Evolutionary conservation across 306 rosid species (phyloP), one percentile per base, ranked within the genome.

Genomic region (Dalbergia oliveri): DNA sequence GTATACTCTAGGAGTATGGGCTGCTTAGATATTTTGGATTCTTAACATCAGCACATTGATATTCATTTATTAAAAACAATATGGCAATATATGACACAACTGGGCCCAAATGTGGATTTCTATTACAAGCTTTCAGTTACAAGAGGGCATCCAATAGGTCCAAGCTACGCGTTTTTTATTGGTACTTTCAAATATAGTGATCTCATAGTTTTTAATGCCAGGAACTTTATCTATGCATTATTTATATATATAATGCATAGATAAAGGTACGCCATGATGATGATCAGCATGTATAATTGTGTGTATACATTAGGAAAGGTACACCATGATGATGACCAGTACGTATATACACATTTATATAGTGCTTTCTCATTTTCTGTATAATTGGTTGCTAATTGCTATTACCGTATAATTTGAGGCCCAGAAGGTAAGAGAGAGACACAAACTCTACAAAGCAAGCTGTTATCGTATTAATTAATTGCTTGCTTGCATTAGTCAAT

Each of bases 1-100:
- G 61, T 53, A 5, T 66, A 4, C 26, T 4, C 9, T 53, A 9
- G 11, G 6, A 43, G 1, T n/a, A 18, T n/a, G 2, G 34, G 75
- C 23, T 78, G 82, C 82, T 66, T 56, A 68, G 82, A 49, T 67
- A 23, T 78, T 23, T 56, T 6, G 16, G 50, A 66, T 18, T 54
- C 19, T 5, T 39, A 66, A 45, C 4, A 66, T 58, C 66, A 69
- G 45, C 56, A 51, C 39, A 39, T 23, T 16, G 57, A 66, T 65
- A 77, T 19, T 64, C 49, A 67, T 67, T 19, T 11, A 43, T 19
- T 3, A 11, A 44, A 44, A 67, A 10, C 56, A 76, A 26, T 26
- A 50, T 5, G 9, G n/a, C n/a, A 65, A 16, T 76, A 39, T 65
- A 39, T 66, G 72, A 69, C 21, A 53, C 66, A 35, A 47, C 15